These are phyloP conservation scores for Carallia pectinifolia DNA, from an alignment of 345 rosid genomes.

Conservation along the genomic window DNA sequence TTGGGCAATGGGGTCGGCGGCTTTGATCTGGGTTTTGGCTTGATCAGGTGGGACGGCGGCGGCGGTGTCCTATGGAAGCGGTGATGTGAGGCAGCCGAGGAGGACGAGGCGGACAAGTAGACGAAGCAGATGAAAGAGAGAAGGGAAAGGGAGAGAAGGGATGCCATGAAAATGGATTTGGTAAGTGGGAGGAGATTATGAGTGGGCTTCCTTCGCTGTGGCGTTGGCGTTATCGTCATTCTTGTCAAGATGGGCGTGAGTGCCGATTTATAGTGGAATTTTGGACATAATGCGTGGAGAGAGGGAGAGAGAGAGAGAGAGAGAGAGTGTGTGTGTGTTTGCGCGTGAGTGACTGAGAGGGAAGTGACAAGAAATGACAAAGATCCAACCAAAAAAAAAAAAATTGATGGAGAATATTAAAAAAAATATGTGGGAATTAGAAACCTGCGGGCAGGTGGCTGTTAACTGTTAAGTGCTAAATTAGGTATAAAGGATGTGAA, in stretches of 20 bases:
- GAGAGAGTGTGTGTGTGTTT: too few species aligned
- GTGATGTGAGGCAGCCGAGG: conserved; percentile 14
- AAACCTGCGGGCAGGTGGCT: too few species aligned
- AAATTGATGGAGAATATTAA: too few species aligned
- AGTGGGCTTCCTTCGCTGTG: conserved; percentile 3
- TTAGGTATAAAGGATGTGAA: too few species aligned
- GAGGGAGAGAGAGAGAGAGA: too few species aligned
- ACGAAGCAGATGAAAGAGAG: conserved; percentile 20
- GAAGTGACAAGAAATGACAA: too few species aligned
- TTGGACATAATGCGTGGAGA: neutral
- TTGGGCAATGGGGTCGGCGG: neutral
- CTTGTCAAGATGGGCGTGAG: neutral
- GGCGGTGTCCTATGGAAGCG: neutral
- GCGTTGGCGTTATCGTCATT: neutral
- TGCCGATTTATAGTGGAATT: neutral
- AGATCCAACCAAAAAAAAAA: too few species aligned
- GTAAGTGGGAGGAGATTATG: neutral
- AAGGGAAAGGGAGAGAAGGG: conserved; percentile 22
- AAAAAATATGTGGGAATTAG: too few species aligned
- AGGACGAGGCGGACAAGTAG: conserved; percentile 3
- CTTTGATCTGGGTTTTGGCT: neutral
- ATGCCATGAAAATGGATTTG: conserved; percentile 24
- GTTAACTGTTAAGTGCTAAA: too few species aligned
- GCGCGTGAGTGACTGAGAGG: too few species aligned
- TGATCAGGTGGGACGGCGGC: neutral